Conservation (phyloP, 202 grass and related monocot genomes). For the Panicum hallii region DNA sequence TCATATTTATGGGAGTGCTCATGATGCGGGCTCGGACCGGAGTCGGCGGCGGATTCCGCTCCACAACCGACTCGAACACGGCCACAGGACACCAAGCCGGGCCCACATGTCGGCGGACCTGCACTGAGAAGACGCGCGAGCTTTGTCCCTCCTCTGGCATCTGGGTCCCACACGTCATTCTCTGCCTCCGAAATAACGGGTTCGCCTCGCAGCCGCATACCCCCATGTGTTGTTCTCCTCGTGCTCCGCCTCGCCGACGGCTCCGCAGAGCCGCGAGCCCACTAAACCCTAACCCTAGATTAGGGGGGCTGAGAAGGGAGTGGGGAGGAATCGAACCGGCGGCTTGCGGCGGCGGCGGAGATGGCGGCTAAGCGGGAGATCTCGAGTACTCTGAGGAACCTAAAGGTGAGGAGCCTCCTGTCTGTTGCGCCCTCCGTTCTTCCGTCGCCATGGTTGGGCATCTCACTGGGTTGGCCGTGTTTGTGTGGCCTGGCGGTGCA, state of each 20-base stretch:
- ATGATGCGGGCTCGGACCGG: not conserved
- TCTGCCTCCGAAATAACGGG: not conserved
- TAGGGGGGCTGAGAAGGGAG: not conserved
- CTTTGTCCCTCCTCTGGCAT: accelerated
- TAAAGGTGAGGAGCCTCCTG: constrained; percentile 59
- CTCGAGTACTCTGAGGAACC: constrained; percentile 79
- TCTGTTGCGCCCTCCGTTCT: not conserved
- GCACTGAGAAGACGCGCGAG: not conserved
- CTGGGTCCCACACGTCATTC: constrained; percentile 19
- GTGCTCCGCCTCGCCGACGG: constrained; percentile 2
- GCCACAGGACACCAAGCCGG: not conserved
- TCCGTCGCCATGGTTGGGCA: not conserved
- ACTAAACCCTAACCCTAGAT: constrained; percentile 49
- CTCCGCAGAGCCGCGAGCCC: not conserved
- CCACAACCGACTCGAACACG: not conserved
- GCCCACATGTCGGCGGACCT: constrained; percentile 7
- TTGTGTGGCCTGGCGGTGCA: constrained; percentile 22
- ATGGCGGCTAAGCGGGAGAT: constrained; percentile 89
- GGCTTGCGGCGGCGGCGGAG: not conserved
- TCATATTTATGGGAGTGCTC: not conserved
- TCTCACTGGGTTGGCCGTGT: not conserved
- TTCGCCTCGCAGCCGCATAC: not conserved
- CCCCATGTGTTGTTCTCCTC: not conserved
- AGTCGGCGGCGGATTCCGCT: constrained; percentile 3
- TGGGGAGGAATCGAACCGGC: not conserved